These are phyloP conservation scores for Hypsizygus marmoreus DNA, from an alignment of 768 basidiomycete genomes.

Conservation along the genomic window DNA sequence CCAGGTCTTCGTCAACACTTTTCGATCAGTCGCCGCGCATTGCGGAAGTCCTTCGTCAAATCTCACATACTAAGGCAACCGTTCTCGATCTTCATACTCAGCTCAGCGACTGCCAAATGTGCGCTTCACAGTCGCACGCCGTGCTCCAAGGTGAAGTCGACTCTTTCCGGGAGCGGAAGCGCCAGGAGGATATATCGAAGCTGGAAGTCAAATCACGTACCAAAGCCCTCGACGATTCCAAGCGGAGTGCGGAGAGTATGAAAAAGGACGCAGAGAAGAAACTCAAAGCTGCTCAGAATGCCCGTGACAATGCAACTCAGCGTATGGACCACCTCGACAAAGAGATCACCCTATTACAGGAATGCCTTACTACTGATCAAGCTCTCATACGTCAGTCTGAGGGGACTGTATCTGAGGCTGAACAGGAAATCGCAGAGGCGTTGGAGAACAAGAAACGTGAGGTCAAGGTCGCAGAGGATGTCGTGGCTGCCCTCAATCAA, in stretches of 20 bases:
- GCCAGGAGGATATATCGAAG: slow-evolving; percentile 79
- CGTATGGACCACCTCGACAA: slow-evolving; percentile 61
- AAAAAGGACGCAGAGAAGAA: slow-evolving; percentile 89
- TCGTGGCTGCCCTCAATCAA: slow-evolving; percentile 58
- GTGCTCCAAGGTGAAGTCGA: slow-evolving; percentile 75
- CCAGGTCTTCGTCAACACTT: slow-evolving; percentile 42
- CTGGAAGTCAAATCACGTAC: slow-evolving; percentile 81
- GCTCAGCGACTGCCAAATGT: slow-evolving; percentile 58
- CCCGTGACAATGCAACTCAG: slow-evolving; percentile 62
- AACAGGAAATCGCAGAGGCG: slow-evolving; percentile 53
- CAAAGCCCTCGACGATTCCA: slow-evolving; percentile 84
- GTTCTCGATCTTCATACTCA: slow-evolving; percentile 72
- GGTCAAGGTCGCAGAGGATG: slow-evolving; percentile 66
- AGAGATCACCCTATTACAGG: slow-evolving; percentile 58
- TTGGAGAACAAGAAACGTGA: slow-evolving; percentile 62
- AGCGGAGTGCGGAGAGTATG: slow-evolving; percentile 76
- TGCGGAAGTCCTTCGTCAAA: slow-evolving; percentile 75
- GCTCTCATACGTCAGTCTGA: slow-evolving; percentile 48
- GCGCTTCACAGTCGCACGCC: slow-evolving; percentile 60
- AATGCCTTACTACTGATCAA: slow-evolving; percentile 57
- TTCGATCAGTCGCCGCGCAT: slow-evolving; percentile 72
- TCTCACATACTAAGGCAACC: slow-evolving; percentile 59
- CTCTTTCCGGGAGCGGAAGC: slow-evolving; percentile 70
- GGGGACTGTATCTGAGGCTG: slow-evolving; percentile 46
- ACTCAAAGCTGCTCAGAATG: slow-evolving; percentile 65